A percentile compares a stretch with the other conserved stretches of the same genome.
Conservation (phyloP, 495 filamentous ascomycete species). For the Penicillium malachiteum region DNA sequence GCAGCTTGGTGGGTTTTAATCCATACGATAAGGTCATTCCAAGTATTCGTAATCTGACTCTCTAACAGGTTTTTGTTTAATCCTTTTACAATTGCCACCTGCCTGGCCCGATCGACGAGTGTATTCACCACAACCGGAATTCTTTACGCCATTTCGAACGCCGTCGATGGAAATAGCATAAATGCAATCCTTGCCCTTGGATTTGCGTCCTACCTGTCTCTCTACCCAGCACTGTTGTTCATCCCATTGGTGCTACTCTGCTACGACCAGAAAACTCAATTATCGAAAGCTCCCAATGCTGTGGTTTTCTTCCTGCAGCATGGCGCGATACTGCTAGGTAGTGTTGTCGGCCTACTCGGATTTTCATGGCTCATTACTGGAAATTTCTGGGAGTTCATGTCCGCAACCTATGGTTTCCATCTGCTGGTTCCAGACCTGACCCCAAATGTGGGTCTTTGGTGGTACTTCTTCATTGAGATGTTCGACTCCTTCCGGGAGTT, state of each 20-base stretch:
- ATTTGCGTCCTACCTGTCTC: conserved; percentile 83
- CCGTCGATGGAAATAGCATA: conserved; percentile 68
- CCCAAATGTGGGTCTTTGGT: conserved; percentile 95
- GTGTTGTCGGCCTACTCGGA: conserved; percentile 59
- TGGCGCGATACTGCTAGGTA: conserved; percentile 40
- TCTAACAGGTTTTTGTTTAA: conserved; percentile 80
- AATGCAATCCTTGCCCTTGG: conserved; percentile 83
- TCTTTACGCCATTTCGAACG: conserved; percentile 78
- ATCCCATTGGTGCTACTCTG: conserved; percentile 78
- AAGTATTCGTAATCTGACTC: conserved; percentile 5
- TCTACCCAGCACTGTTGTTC: conserved; percentile 86
- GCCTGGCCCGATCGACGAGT: conserved; percentile 85
- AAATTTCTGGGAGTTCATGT: conserved; percentile 78
- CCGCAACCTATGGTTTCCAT: conserved; percentile 88
- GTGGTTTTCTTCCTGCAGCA: conserved; percentile 52
- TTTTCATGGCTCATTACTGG: conserved; percentile 76
- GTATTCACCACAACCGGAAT: conserved; percentile 90
- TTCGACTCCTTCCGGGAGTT: conserved; percentile 97
- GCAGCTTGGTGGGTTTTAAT: conserved; percentile 65
- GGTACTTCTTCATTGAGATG: conserved; percentile 99
- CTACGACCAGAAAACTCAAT: conserved; percentile 62
- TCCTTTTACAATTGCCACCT: conserved; percentile 90
- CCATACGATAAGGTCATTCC: not conserved
- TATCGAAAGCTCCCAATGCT: conserved; percentile 21
- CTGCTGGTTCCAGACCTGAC: conserved; percentile 89